Base-by-base conservation (phyloP, 169 alveolate species). In the Cryptosporidium felis region DNA sequence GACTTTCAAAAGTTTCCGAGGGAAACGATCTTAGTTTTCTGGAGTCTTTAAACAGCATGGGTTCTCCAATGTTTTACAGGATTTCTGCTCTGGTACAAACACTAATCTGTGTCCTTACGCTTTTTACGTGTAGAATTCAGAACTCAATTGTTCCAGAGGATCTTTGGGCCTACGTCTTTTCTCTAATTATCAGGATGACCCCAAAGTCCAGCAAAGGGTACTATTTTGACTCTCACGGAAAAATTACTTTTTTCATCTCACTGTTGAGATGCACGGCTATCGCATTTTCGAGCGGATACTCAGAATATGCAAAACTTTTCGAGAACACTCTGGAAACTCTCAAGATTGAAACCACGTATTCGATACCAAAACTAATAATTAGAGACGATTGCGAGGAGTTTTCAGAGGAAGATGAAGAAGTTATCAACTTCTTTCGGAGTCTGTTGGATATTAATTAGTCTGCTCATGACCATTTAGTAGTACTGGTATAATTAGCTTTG, bases 201-300 rank as follows among this genome's bases (percentile, higher is more conserved):
- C 85, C 85, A 10, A 74, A 49, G 14, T 53, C 85, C 23, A 56
- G 74, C 12, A 74, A 53, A 16, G 67, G 85, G 0, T 74, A 53
- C 28, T 74, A 53, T 9, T 49, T 26, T 23, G 85, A 74, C 41
- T 56, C 85, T 18, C 56, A 46, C 36, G 36, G 67, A 53, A 49
- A 74, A 56, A 36, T 74, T 3, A 21, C 85, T 28, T 23, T 74
- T 16, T 74, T 74, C 18, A 74, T 53, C 9, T 53, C 74, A 10
- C 34, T 32, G n/a, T 34, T 56, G 3, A 74, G 85, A 53, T 34
- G 74, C 23, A 28, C 61, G 12, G 85, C 74, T 34, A 74, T 74
- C 12, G 85, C 85, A 32, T 53, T 74, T 16, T 74, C 74, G n/a
- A 74, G 42, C 18, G 59, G 59, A 34, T 74, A 74, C 28, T 40